phyloP scores from a whole-genome alignment of 2,329 filamentous ascomycete species.

The Colletotrichum chrysophilum region DNA sequence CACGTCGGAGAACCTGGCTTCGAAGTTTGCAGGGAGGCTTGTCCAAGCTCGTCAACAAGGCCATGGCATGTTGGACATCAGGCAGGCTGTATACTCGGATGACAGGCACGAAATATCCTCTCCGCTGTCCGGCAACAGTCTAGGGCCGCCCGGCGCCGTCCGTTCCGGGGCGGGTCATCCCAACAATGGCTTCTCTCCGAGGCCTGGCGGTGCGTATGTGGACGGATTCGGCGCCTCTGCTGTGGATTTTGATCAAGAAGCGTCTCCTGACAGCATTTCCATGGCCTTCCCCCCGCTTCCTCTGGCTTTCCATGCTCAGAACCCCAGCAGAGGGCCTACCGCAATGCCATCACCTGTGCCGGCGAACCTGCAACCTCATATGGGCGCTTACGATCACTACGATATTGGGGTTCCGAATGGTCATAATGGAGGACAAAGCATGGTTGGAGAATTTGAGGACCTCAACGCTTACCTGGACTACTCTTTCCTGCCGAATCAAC shows the following conservation, averaged over 20 bases:
- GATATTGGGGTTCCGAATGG: neutral
- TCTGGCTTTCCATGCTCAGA: constrained; percentile 30
- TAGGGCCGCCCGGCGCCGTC: neutral
- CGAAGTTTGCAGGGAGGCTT: constrained; percentile 37
- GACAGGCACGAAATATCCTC: constrained; percentile 9
- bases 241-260: constrained; percentile 17
- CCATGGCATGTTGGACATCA: constrained; percentile 32
- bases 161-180: neutral
- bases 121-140: neutral
- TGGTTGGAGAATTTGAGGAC: constrained; percentile 20
- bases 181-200: neutral
- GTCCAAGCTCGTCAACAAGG: constrained; percentile 30
- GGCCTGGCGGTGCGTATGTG: neutral
- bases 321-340: constrained; percentile 7
- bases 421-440: neutral
- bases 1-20: constrained; percentile 34
- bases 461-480: constrained; percentile 28
- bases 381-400: neutral
- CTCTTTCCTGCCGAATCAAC: constrained; percentile 27
- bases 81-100: constrained; percentile 37
- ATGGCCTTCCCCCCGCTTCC: constrained; percentile 38
- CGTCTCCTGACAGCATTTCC: constrained; percentile 27
- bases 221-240: neutral
- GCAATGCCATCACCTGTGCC: constrained; percentile 15
- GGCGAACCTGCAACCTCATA: neutral